These are phyloP conservation scores for Aurantiochytrium sp. DNA, from an alignment of 108 stramenopile species.

Conservation along the genomic window DNA sequence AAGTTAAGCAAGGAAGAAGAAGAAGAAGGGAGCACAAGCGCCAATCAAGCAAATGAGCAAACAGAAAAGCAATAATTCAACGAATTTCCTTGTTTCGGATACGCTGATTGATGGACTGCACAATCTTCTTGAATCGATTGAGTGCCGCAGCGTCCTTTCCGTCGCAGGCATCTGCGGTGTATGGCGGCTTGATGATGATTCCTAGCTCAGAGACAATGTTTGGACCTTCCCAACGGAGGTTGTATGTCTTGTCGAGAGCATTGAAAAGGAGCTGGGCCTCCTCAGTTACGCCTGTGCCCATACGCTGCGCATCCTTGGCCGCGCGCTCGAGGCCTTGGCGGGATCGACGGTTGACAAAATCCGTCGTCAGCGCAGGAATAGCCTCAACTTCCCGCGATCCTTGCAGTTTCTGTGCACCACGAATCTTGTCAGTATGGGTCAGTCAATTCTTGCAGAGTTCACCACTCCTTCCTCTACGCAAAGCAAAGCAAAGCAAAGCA, in stretches of 20 bases:
- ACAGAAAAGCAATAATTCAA: neutral
- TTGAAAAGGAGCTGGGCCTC: neutral
- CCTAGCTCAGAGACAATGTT: conserved; percentile 5
- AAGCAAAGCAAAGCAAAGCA: neutral
- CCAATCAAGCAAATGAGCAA: neutral
- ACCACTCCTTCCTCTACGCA: too few relatives aligned
- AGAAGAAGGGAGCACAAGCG: neutral
- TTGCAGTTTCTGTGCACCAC: neutral
- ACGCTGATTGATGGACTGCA: neutral
- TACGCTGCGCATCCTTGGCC: neutral
- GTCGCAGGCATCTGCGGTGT: neutral
- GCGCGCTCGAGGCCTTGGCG: neutral
- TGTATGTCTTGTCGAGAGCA: conserved; percentile 12
- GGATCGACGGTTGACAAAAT: neutral
- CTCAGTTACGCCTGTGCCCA: neutral
- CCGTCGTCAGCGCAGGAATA: neutral
- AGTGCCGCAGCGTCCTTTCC: neutral
- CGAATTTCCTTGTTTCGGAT: neutral
- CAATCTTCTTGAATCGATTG: conserved; percentile 1
- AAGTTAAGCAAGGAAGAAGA: too few relatives aligned
- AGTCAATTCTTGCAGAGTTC: too few relatives aligned
- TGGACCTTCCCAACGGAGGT: neutral
- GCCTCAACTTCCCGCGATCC: neutral
- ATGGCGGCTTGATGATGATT: conserved; percentile 2
- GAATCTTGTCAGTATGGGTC: neutral